These are phyloP conservation scores for Sporothrix brunneoviolacea DNA, from an alignment of 2,329 filamentous ascomycete genomes.

Conservation along the genomic window DNA sequence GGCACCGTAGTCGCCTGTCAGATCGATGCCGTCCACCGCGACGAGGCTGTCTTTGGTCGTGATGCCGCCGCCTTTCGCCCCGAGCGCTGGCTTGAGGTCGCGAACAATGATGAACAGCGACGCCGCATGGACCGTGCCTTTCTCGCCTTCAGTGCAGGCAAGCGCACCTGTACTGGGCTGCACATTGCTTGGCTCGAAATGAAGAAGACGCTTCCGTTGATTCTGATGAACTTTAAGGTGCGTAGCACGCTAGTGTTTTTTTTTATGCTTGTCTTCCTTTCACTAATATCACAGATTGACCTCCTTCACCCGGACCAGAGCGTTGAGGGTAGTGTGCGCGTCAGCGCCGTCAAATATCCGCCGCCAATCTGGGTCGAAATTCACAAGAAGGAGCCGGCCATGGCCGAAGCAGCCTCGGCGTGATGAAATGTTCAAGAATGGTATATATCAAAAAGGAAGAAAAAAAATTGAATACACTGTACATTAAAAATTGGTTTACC, in stretches of 20 bases:
- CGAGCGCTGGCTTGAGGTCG: constrained; percentile 39
- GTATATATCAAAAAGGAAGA: too few species aligned
- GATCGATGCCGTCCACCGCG: constrained; percentile 50
- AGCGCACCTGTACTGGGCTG: not conserved
- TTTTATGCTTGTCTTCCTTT: not conserved
- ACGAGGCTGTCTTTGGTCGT: constrained; percentile 22
- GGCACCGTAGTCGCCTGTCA: constrained; percentile 48
- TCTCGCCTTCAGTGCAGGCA: constrained; percentile 7
- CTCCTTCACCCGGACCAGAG: not conserved
- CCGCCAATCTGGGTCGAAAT: constrained; percentile 3
- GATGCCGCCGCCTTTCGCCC: constrained; percentile 36
- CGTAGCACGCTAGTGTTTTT: not conserved
- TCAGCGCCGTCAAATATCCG: constrained; percentile 9
- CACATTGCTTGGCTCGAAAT: constrained; percentile 9
- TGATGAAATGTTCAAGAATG: too few species aligned
- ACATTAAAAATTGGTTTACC: too few species aligned
- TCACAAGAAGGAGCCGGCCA: not conserved
- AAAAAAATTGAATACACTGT: too few species aligned
- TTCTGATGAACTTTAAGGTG: constrained; percentile 1
- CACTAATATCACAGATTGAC: not conserved
- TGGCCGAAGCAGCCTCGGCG: not conserved
- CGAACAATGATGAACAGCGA: not conserved
- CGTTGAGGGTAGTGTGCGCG: not conserved
- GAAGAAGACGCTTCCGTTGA: constrained; percentile 4
- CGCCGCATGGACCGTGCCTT: constrained; percentile 5